Base-by-base conservation (phyloP, 768 basidiomycete genomes). In the Leccinum variicolor region DNA sequence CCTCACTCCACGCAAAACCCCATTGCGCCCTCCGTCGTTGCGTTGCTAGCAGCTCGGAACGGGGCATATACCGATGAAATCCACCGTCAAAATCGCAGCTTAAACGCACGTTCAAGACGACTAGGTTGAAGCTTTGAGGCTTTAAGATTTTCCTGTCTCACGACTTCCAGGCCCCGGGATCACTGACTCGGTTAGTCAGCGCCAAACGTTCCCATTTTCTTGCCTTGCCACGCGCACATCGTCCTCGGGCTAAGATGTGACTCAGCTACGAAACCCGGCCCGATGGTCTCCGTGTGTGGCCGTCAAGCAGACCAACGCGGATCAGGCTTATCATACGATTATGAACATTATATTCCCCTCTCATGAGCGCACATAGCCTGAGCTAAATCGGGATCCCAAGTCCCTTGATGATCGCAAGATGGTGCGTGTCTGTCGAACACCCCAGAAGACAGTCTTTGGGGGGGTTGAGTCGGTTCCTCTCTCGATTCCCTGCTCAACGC, bases 381-480 rank as follows among this genome's bases (percentile, higher is more conserved):
- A n/a, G 14, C 55, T 45, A 60, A 60, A 34, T 59, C 11, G 8
- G 33, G 49, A 17, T 17, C 28, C 11, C 43, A 39, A 6, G 23
- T 29, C 48, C 66, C 66, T 55, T 66, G 28, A 64, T 64, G 64
- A 59, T 56, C 64, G 59, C 59, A 58, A 51, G 21, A 8, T 41
- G 34, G 9, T 14, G 52, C 2, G 23, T 28, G 9, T 46, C 43
- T 36, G 33, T 51, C 21, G 31, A 25, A 41, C 41, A 39, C 17
- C 36, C 36, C 36, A 39, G 26, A 28, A 6, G 55, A 49, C 15
- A 13, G 39, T n/a, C 17, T 6, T 28, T 45, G 43, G 19, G 13
- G 34, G 15, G n/a, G n/a, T 36, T 36, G 15, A 36, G 15, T 41
- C n/a, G 39, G 21, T 57, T 17, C 41, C 13, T 6, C n/a, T 8